A percentile compares a stretch with the other conserved stretches of the same genome.
Evolutionary conservation across 2,329 filamentous ascomycete species (phyloP).

Genomic region (Coleophoma cylindrospora): DNA sequence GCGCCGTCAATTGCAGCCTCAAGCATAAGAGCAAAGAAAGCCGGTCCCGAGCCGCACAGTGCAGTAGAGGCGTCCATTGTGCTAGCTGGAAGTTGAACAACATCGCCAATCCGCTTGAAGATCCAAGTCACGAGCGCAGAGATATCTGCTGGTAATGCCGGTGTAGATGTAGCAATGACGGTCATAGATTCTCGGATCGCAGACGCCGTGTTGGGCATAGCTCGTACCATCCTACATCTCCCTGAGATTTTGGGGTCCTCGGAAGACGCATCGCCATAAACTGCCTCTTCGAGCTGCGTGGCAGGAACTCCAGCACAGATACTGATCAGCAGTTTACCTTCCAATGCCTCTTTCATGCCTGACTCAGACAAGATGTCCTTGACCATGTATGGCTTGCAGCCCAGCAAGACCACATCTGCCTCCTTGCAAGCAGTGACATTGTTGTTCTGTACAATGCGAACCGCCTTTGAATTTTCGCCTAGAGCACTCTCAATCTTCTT

Average conservation of each 20-base stretch:
- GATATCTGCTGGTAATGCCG: conserved; percentile 49
- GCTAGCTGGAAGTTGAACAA: conserved; percentile 59
- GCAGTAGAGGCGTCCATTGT: conserved; percentile 72
- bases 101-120: conserved; percentile 68
- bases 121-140: conserved; percentile 66
- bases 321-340: conserved; percentile 76
- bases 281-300: conserved; percentile 58
- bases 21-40: conserved; percentile 70
- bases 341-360: conserved; percentile 67
- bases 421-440: conserved; percentile 64
- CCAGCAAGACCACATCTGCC: conserved; percentile 70
- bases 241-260: conserved; percentile 27
- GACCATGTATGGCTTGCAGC: conserved; percentile 77
- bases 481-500: conserved; percentile 64
- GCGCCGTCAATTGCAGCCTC: conserved; percentile 74
- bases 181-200: conserved; percentile 79
- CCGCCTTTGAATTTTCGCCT: conserved; percentile 52
- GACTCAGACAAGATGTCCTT: conserved; percentile 60
- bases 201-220: conserved; percentile 81
- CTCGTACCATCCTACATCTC: conserved; percentile 62
- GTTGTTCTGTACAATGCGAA: conserved; percentile 66
- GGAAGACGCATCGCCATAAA: conserved; percentile 50
- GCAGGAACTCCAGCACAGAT: conserved; percentile 75
- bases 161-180: conserved; percentile 61
- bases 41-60: conserved; percentile 69